Evolutionary conservation across 139 green algal species (phyloP), one percentile per base, ranked within the genome.

Genomic region (Micractinium conductrix): DNA sequence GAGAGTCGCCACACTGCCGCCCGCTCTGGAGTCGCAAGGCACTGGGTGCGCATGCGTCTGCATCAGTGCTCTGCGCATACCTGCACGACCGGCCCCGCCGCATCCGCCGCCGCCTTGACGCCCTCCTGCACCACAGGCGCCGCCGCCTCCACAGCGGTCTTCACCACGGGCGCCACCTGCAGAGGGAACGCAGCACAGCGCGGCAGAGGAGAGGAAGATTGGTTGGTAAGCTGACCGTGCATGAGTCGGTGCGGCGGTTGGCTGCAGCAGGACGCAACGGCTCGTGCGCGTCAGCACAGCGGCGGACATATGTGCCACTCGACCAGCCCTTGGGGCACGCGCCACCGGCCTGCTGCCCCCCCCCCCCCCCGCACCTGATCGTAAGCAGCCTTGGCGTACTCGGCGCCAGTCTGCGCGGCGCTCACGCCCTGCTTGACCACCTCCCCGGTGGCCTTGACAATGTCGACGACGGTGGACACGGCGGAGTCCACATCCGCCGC

Each of bases 131-230:
- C 58, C 7, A 90, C 68, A 2, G 87, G 82, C 3, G 78, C 76
- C 5, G 83, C 87, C 37, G 65, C 79, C 35, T 90, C 78, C 33
- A 81, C 83, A 3, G 80, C 87, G 24, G 73, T 79, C 68, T 90
- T 90, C 40, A 87, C 86, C 5, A 91, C 87, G 17, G 95, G 95
- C 4, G 91, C 87, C 26, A 92, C 91, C 63, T 83, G 60, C 19
- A 45, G 10, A 16, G 21, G 35, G 35, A 74, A 16, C 2, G 6
- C 68, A 33, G 37, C 21, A 16, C 28, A 45, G 35, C 35, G n/a
- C n/a, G n/a, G n/a, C n/a, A n/a, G n/a, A n/a, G n/a, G n/a, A n/a
- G n/a, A n/a, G n/a, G n/a, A n/a, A n/a, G n/a, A n/a, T n/a, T n/a
- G n/a, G n/a, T n/a, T n/a, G n/a, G n/a, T n/a, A n/a, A n/a, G n/a